Conservation (phyloP, 306 rosid genomes). For the Dicorynia guianensis region DNA sequence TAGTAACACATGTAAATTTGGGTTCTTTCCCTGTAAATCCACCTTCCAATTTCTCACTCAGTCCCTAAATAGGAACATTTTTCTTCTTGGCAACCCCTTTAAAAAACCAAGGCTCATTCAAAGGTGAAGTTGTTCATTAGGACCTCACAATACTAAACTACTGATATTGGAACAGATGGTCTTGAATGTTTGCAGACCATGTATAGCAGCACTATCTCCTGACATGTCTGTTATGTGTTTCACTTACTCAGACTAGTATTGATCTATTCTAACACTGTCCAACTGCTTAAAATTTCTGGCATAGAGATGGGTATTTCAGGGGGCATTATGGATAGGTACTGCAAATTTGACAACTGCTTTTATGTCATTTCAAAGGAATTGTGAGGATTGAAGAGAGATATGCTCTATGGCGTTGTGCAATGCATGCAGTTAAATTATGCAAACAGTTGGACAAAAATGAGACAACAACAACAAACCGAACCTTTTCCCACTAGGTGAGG, state of each 20-base stretch:
- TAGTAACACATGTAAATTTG: background rate
- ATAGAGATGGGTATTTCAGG: background rate
- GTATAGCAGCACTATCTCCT: slow-evolving; percentile 6
- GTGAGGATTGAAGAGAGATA: background rate
- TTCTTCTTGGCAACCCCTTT: slow-evolving; percentile 7
- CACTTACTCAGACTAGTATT: background rate
- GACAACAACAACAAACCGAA: too few species aligned
- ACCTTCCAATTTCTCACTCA: slow-evolving; percentile 7
- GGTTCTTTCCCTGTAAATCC: background rate
- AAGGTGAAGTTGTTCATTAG: slow-evolving; percentile 24
- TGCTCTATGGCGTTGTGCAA: background rate
- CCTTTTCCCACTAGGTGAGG: too few species aligned
- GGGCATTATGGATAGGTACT: background rate
- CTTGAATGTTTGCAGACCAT: background rate
- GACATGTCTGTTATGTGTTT: background rate
- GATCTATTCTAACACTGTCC: background rate
- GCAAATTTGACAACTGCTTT: background rate
- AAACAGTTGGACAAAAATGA: background rate
- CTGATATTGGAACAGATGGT: slow-evolving; percentile 7
- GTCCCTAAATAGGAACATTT: background rate
- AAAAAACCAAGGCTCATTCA: slow-evolving; percentile 6
- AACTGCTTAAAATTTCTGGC: background rate
- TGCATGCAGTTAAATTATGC: slow-evolving; percentile 4
- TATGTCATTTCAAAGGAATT: background rate
- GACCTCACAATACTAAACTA: background rate